These are phyloP conservation scores for Purpureocillium takamizusanense DNA, from an alignment of 2,329 filamentous ascomycete species.

Conservation along the genomic window DNA sequence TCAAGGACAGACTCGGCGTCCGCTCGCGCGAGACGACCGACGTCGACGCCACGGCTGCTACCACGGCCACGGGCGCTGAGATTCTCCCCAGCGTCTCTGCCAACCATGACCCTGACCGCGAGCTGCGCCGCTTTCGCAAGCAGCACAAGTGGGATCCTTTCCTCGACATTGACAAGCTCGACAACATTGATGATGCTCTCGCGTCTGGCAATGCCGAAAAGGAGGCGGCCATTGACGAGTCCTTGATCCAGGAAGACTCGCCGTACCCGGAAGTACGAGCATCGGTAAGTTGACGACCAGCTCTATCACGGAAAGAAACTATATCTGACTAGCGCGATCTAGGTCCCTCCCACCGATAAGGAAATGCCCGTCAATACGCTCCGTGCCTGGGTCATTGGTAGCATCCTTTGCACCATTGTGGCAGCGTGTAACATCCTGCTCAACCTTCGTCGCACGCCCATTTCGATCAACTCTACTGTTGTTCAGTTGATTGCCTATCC, in stretches of 20 bases:
- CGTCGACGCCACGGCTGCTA: not conserved
- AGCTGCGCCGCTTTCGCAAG: constrained; percentile 33
- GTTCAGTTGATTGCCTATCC: constrained; percentile 48
- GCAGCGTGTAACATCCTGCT: constrained; percentile 49
- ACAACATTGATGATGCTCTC: constrained; percentile 40
- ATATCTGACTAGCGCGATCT: not conserved
- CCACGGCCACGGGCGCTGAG: not conserved
- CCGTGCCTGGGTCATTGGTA: constrained; percentile 50
- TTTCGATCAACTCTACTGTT: constrained; percentile 43
- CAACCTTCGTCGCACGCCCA: constrained; percentile 36
- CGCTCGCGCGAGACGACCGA: not conserved
- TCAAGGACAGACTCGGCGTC: not conserved
- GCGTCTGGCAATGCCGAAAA: constrained; percentile 33
- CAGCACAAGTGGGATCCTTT: constrained; percentile 50
- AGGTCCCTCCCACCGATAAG: constrained; percentile 33
- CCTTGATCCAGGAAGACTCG: constrained; percentile 43
- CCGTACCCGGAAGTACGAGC: constrained; percentile 17
- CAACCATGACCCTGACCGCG: constrained; percentile 12
- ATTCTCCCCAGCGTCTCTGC: not conserved
- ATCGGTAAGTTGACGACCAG: constrained; percentile 9
- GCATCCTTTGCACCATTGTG: constrained; percentile 47
- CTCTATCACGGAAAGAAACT: too few species aligned
- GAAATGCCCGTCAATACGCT: constrained; percentile 48
- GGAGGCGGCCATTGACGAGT: constrained; percentile 34
- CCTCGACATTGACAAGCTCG: constrained; percentile 40